phyloP scores from a whole-genome alignment of 2,329 filamentous ascomycete species.

The Diaporthe citriasiana region DNA sequence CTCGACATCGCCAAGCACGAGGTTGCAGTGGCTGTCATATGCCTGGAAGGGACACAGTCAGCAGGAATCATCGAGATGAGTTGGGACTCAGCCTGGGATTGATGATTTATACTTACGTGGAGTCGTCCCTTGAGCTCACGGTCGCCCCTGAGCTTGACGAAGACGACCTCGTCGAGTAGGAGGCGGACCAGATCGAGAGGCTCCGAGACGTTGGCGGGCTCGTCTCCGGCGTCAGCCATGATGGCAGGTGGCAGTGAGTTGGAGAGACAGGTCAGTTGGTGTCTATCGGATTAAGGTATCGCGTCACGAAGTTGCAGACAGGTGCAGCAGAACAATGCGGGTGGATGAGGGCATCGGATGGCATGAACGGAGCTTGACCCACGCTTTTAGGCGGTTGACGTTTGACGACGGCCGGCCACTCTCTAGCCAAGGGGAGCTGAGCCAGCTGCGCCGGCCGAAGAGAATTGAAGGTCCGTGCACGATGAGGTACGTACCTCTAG shows the following conservation, averaged over 20 bases:
- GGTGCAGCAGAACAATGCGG: conserved; percentile 5
- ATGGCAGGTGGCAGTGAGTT: conserved; percentile 43
- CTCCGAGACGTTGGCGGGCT: conserved; percentile 82
- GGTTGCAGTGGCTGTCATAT: conserved; percentile 98
- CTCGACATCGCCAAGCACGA: conserved; percentile 95
- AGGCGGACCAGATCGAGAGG: conserved; percentile 96
- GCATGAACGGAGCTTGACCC: conserved; percentile 19
- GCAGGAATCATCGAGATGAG: conserved; percentile 3
- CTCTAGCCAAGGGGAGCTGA: not conserved
- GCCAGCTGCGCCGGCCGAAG: conserved; percentile 12
- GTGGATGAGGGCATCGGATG: not conserved
- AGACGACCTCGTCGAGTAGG: conserved; percentile 94
- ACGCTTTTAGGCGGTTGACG: conserved; percentile 26
- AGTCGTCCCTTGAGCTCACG: conserved; percentile 94
- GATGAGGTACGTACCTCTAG: not conserved
- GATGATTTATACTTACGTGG: conserved; percentile 74
- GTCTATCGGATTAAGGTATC: not conserved
- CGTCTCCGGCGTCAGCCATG: conserved; percentile 90
- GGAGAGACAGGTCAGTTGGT: not conserved
- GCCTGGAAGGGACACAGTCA: conserved; percentile 70
- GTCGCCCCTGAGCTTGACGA: conserved; percentile 96
- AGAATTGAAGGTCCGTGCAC: conserved; percentile 25
- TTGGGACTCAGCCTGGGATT: not conserved
- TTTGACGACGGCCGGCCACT: not conserved
- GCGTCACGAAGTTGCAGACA: not conserved